phyloP scores from a whole-genome alignment of 495 filamentous ascomycete genomes.

The Filosporella fistucella region DNA sequence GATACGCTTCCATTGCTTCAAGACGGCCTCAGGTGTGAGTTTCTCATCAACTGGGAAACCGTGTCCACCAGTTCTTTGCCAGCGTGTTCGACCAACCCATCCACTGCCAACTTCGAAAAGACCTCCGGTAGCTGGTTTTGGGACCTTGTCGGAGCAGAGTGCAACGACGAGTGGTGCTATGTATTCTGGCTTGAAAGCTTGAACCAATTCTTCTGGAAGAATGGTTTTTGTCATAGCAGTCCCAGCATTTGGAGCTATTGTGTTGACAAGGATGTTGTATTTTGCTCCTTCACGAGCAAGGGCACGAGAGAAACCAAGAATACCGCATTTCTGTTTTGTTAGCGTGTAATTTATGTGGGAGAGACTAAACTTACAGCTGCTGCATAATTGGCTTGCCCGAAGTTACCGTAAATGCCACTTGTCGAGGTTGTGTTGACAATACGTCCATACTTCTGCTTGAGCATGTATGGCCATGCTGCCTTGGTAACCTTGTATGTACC shows the following conservation, averaged over 20 bases:
- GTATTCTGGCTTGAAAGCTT: conserved; percentile 99
- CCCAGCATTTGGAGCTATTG: conserved; percentile 95
- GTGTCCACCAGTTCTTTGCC: conserved; percentile 89
- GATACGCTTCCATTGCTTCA: conserved; percentile 73
- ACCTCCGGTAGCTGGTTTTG: conserved; percentile 76
- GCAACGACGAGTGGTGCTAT: conserved; percentile 89
- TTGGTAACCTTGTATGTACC: conserved; percentile 98
- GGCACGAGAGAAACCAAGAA: conserved; percentile 90
- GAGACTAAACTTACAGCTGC: conserved; percentile 61
- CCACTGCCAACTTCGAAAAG: conserved; percentile 97
- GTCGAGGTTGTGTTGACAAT: conserved; percentile 95
- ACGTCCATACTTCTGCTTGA: conserved; percentile 98
- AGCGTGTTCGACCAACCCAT: conserved; percentile 87
- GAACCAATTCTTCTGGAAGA: conserved; percentile 95
- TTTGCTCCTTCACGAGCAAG: conserved; percentile 91
- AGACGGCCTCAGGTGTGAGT: conserved; percentile 82
- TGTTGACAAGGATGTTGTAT: conserved; percentile 99
- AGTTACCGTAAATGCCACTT: conserved; percentile 98
- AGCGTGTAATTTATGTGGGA: conserved; percentile 7
- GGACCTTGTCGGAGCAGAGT: conserved; percentile 83
- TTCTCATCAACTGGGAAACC: conserved; percentile 88
- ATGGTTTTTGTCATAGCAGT: conserved; percentile 94
- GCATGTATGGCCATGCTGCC: conserved; percentile 95
- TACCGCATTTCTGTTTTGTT: conserved; percentile 72
- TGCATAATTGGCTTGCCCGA: conserved; percentile 97